Conservation (phyloP, 768 basidiomycete genomes). For the Lentinula raphanica region DNA sequence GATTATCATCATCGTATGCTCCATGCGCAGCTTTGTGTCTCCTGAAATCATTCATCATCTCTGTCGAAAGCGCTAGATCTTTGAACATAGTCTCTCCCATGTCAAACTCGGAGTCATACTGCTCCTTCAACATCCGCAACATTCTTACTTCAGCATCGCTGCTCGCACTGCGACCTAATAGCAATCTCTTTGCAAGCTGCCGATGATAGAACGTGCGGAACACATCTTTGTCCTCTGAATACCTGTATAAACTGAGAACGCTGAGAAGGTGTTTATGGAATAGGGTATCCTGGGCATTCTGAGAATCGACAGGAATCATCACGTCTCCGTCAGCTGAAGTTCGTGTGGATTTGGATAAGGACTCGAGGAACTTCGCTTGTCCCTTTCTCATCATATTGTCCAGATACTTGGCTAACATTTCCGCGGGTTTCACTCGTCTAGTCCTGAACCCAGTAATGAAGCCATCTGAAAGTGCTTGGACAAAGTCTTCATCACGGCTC, state of each 20-base stretch:
- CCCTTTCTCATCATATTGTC: conserved; percentile 86
- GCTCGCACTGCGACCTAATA: conserved; percentile 80
- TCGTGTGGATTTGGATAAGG: not conserved
- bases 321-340: not conserved
- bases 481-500: conserved; percentile 36
- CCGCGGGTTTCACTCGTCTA: conserved; percentile 78
- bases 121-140: conserved; percentile 79
- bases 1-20: conserved; percentile 25
- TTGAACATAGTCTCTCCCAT: conserved; percentile 96
- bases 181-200: conserved; percentile 77
- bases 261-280: conserved; percentile 62
- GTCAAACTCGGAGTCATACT: conserved; percentile 92
- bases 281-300: conserved; percentile 37
- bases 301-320: not conserved
- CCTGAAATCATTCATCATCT: conserved; percentile 65
- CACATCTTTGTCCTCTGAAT: conserved; percentile 89
- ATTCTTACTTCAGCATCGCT: conserved; percentile 84
- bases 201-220: conserved; percentile 92
- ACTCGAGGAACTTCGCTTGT: conserved; percentile 54
- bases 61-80: conserved; percentile 74
- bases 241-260: conserved; percentile 73
- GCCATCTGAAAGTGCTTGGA: conserved; percentile 65
- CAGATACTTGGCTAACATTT: conserved; percentile 89
- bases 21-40: conserved; percentile 24
- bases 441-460: conserved; percentile 72